Base-by-base conservation (phyloP, 1,284 basidiomycete genomes). In the Jaminaea rosea region DNA sequence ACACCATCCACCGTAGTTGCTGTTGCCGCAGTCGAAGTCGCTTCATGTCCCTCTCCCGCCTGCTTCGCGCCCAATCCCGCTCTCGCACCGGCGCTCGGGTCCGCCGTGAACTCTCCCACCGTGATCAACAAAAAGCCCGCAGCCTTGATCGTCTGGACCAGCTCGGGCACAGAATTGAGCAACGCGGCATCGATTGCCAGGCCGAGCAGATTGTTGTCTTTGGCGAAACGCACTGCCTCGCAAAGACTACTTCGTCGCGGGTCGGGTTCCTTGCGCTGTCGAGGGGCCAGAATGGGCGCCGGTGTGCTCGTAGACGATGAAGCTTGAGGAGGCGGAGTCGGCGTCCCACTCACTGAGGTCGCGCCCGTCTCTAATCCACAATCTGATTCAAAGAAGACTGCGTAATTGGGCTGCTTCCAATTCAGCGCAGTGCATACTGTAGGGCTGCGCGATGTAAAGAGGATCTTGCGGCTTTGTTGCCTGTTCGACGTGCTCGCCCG, bases 361-460 rank as follows among this genome's bases (percentile, higher is more conserved):
- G n/a, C n/a, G n/a, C n/a, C n/a, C 26, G 50, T 52, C 1, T 60
- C 56, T 2, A 13, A 31, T 6, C 90, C 89, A 73, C 91, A 94
- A 68, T 84, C 83, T 10, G 87, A 86, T 7, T 85, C 84, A 74
- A 97, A 88, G 77, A 98, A 94, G 26, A 98, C 93, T 48, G 94
- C 90, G 79, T 96, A 58, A 75, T 98, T 98, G 15, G 94, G 94
- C 76, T 99, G 94, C 77, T 99, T 99, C 92, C 94, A 97, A 75
- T 98, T 97, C 51, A 98, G 75, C 15, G 86, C 84, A 2, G 86
- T 83, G 52, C 71, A 73, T 3, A 69, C 71, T 21, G 67, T 70
- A 5, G 71, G 69, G 24, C 60, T 63, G 4, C 62, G 34, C 15
- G 66, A 69, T 7, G 63, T 62, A 37, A 73, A 73, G 27, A 73